Evolutionary conservation across 345 rosid species (phyloP).

Genomic region (Corchorus olitorius): DNA sequence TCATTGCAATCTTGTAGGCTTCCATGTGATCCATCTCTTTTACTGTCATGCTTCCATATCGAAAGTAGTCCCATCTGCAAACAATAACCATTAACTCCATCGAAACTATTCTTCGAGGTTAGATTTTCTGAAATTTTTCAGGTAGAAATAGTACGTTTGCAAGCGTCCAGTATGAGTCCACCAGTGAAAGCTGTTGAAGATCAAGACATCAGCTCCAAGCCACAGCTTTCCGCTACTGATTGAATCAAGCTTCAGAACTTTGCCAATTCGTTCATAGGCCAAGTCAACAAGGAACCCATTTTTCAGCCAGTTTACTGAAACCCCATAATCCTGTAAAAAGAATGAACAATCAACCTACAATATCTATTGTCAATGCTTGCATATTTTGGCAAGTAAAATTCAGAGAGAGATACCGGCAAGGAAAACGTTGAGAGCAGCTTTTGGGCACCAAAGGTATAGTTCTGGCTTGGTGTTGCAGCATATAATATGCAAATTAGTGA

Average conservation of each 20-base stretch:
- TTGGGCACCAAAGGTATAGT: conserved; percentile 17
- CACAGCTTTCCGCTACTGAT: conserved; percentile 47
- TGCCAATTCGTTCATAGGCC: conserved; percentile 41
- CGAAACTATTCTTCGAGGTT: neutral
- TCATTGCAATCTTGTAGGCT: conserved; percentile 60
- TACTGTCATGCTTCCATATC: conserved; percentile 39
- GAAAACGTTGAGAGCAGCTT: conserved; percentile 34
- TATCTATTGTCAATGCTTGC: neutral
- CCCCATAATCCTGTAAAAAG: conserved; percentile 44
- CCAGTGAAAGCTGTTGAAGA: conserved; percentile 79
- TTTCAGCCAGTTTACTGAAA: conserved; percentile 42
- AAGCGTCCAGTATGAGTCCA: conserved; percentile 54
- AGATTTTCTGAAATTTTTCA: neutral
- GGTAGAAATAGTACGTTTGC: conserved; percentile 31
- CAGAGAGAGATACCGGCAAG: conserved; percentile 24
- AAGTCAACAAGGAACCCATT: conserved; percentile 61
- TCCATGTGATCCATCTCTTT: conserved; percentile 65
- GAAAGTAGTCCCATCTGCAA: conserved; percentile 70
- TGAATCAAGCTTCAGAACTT: conserved; percentile 57
- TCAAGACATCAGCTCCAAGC: conserved; percentile 51
- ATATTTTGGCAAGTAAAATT: neutral
- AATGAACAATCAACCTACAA: neutral
- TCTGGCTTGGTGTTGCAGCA: conserved; percentile 28
- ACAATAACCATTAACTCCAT: neutral
- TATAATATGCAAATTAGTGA: conserved; percentile 56